Evolutionary conservation across 2,329 filamentous ascomycete genomes (phyloP).

Genomic region (Rhinocladiella mackenziei): DNA sequence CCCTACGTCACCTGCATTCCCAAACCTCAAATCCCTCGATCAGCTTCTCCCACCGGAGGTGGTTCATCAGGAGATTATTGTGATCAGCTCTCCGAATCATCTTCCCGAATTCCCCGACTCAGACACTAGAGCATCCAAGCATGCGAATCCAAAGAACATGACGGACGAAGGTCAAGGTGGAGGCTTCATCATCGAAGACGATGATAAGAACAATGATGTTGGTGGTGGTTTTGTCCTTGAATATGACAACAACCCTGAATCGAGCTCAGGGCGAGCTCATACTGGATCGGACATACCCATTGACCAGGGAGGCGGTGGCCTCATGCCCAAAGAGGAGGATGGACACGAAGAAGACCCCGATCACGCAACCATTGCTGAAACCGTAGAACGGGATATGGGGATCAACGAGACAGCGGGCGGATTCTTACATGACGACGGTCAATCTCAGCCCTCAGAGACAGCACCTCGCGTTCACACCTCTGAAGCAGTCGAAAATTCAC

Average conservation of each 20-base stretch:
- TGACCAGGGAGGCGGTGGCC: no score
- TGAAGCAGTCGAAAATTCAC: no score
- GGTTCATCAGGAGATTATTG: conserved; percentile 19
- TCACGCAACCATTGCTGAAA: no score
- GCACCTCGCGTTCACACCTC: no score
- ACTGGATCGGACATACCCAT: background rate
- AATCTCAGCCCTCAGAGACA: background rate
- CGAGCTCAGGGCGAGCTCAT: background rate
- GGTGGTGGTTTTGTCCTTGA: conserved; percentile 27
- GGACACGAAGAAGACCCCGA: no score
- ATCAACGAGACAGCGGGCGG: background rate
- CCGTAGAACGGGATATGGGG: background rate
- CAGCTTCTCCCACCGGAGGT: conserved; percentile 21
- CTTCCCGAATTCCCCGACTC: conserved; percentile 1
- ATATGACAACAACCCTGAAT: conserved; percentile 11
- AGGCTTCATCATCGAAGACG: conserved; percentile 6
- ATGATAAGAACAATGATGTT: conserved; percentile 13
- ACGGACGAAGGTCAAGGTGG: background rate
- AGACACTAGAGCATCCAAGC: background rate
- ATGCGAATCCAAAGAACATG: background rate
- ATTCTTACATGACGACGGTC: background rate
- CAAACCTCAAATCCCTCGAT: conserved; percentile 11
- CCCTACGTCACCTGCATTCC: background rate
- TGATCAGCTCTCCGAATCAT: conserved; percentile 24
- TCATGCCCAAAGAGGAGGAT: no score